These are phyloP conservation scores for Mycena vulgaris DNA, from an alignment of 768 basidiomycete species.

Conservation along the genomic window DNA sequence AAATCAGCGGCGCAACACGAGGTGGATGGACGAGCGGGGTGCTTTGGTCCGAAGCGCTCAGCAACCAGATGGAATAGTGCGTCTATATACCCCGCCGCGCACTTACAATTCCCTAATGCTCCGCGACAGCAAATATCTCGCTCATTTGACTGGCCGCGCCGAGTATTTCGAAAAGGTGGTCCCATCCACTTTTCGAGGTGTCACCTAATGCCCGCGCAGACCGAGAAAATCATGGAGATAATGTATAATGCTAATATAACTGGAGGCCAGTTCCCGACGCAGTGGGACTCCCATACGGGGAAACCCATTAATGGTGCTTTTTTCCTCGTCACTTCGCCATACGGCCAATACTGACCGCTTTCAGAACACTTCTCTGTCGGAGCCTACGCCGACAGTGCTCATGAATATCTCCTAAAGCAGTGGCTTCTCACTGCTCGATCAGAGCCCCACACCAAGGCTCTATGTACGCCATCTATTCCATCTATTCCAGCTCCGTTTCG, in stretches of 20 bases:
- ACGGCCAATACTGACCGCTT: not conserved
- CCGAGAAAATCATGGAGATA: conserved; percentile 61
- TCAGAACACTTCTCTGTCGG: conserved; percentile 66
- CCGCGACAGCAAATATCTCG: conserved; percentile 77
- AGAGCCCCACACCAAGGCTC: conserved; percentile 62
- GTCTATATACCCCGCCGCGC: conserved; percentile 26
- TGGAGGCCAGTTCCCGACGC: conserved; percentile 69
- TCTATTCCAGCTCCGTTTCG: not conserved
- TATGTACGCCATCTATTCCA: conserved; percentile 74
- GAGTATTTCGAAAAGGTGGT: conserved; percentile 68
- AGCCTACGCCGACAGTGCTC: conserved; percentile 73
- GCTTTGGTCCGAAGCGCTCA: conserved; percentile 60
- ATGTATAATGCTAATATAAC: conserved; percentile 61
- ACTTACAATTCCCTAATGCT: no score
- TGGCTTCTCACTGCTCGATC: conserved; percentile 65
- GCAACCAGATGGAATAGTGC: conserved; percentile 78
- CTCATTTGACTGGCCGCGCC: conserved; percentile 79
- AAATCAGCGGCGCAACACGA: conserved; percentile 55
- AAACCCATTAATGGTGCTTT: conserved; percentile 58
- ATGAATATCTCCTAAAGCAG: conserved; percentile 80
- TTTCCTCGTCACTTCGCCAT: not conserved
- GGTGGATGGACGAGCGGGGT: conserved; percentile 50
- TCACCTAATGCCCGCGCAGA: conserved; percentile 58
- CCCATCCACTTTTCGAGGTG: conserved; percentile 40
- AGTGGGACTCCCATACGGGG: conserved; percentile 65